Percentiles rank a stretch among this genome's conserved stretches.
These are phyloP conservation scores for Bruguiera hainesii DNA, from an alignment of 441 rosid genomes.

Conservation along the genomic window DNA sequence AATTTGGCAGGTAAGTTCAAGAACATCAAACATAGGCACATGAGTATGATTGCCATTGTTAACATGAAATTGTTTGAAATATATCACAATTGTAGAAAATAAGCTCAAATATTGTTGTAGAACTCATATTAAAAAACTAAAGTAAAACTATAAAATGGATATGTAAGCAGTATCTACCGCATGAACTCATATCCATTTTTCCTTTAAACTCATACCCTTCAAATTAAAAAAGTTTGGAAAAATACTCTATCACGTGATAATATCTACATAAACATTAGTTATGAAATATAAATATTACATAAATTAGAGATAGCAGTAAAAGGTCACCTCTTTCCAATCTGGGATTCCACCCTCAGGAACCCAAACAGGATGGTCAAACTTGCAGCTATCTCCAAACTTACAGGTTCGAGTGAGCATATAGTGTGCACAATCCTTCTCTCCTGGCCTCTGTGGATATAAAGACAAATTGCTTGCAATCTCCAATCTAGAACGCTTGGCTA, in stretches of 20 bases:
- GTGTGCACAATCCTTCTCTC: constrained; percentile 98
- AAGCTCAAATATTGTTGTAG: not conserved
- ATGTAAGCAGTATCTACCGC: not conserved
- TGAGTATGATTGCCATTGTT: not conserved
- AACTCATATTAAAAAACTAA: constrained; percentile 1
- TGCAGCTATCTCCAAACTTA: constrained; percentile 98
- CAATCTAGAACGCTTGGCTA: constrained; percentile 88
- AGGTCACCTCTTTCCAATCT: constrained; percentile 99
- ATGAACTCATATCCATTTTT: not conserved
- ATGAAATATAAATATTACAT: constrained; percentile 31
- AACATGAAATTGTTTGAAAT: not conserved
- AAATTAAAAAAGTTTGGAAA: constrained; percentile 4
- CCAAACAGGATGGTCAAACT: constrained; percentile 99
- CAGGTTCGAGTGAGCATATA: constrained; percentile 99
- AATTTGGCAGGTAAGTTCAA: not conserved
- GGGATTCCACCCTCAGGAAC: constrained; percentile 99
- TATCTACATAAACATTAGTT: constrained; percentile 16
- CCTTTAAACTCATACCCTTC: constrained; percentile 17
- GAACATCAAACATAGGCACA: not conserved
- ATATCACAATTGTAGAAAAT: not conserved
- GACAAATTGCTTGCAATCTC: constrained; percentile 79
- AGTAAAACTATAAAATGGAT: constrained; percentile 7
- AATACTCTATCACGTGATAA: constrained; percentile 7
- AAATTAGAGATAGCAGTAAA: constrained; percentile 47
- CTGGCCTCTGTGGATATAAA: constrained; percentile 91